Conservation (phyloP, 106 monocot species). For the Ottelia alismoides region DNA sequence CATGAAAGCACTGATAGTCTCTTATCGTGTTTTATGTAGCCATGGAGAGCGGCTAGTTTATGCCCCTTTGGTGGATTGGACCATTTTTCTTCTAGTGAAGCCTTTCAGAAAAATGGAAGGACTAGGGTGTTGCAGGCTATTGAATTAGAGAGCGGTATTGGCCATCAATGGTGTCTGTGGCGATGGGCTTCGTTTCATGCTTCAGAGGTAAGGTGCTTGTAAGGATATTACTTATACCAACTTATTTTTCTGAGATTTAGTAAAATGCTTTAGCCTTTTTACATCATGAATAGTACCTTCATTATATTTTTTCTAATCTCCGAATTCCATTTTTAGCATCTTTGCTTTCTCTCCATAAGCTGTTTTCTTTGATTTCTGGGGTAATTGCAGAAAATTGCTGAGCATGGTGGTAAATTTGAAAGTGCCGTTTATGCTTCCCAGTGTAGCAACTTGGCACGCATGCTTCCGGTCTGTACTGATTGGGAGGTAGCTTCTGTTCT, state of each 20-base stretch:
- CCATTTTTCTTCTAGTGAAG: slow-evolving; percentile 62
- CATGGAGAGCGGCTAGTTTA: slow-evolving; percentile 89
- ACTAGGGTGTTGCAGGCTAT: slow-evolving; percentile 65
- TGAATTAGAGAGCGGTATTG: slow-evolving; percentile 90
- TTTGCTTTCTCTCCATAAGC: too few species aligned
- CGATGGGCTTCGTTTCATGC: slow-evolving; percentile 91
- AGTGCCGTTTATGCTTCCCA: slow-evolving; percentile 83
- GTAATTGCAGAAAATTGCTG: slow-evolving; percentile 99
- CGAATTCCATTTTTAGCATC: too few species aligned
- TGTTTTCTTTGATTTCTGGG: too few species aligned
- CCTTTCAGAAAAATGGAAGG: slow-evolving; percentile 58
- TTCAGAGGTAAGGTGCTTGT: too few species aligned
- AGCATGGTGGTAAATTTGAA: slow-evolving; percentile 91
- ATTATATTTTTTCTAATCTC: too few species aligned
- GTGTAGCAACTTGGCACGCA: slow-evolving; percentile 84
- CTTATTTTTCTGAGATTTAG: too few species aligned
- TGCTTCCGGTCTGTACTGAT: slow-evolving; percentile 78
- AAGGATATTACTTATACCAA: too few species aligned
- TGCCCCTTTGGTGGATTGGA: slow-evolving; percentile 94
- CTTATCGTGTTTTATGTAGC: too few species aligned
- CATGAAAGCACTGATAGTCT: too few species aligned
- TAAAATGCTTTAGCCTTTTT: too few species aligned
- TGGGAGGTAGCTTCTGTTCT: too few species aligned
- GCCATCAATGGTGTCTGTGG: slow-evolving; percentile 77
- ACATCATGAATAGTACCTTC: too few species aligned